Conservation (phyloP, 148 eudicot genomes). For the Camellia sinensis region DNA sequence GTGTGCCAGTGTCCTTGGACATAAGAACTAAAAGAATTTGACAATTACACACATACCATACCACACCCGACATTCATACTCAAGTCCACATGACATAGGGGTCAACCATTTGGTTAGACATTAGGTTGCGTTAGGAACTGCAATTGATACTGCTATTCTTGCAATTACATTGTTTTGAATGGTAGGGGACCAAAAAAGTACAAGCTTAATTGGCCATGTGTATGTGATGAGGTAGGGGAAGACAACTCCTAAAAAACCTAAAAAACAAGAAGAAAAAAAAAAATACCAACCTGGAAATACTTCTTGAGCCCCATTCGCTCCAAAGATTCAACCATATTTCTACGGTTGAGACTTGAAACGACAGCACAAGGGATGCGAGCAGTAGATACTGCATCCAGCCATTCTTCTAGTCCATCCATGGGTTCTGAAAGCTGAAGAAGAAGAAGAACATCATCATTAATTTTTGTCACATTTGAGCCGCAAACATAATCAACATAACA, state of each 20-base stretch:
- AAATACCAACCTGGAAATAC: slow-evolving; percentile 68
- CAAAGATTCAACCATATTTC: slow-evolving; percentile 61
- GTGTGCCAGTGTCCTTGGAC: neutral
- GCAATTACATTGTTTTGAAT: neutral
- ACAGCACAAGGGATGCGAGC: slow-evolving; percentile 93
- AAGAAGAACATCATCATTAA: slow-evolving; percentile 2
- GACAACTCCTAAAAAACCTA: neutral
- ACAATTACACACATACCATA: too few relatives aligned
- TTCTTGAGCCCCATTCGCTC: slow-evolving; percentile 76
- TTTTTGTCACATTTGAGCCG: neutral
- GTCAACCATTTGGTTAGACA: neutral
- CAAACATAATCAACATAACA: slow-evolving; percentile 8
- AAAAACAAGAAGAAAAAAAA: neutral
- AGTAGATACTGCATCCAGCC: slow-evolving; percentile 86
- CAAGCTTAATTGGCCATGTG: neutral
- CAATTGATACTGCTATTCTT: neutral
- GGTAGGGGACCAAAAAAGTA: neutral
- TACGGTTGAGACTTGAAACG: slow-evolving; percentile 85
- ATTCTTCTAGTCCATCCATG: slow-evolving; percentile 74
- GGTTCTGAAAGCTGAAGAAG: slow-evolving; percentile 70
- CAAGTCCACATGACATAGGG: neutral
- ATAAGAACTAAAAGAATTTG: neutral
- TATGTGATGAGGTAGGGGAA: neutral
- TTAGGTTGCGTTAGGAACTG: neutral
- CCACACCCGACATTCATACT: neutral